Evolutionary conservation across 257 asterid genomes (phyloP), one percentile per base, ranked within the genome.

Genomic region (Jasminum sambac): DNA sequence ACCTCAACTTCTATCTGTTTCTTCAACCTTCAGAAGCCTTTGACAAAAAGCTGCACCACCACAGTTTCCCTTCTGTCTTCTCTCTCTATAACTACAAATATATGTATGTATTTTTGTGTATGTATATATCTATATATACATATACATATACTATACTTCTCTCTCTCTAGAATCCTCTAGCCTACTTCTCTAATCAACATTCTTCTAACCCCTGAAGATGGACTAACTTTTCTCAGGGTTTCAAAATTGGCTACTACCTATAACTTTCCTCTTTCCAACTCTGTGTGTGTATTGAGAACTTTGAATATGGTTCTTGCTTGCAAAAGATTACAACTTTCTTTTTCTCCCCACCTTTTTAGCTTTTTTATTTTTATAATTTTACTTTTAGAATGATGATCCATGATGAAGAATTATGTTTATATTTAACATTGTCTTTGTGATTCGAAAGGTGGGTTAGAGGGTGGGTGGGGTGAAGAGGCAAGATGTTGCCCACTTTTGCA

Each of bases 11-110:
- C 19, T 55, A 52, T 55, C 11, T 10, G 64, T 66, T 52, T 73
- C 77, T 78, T 76, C 83, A 72, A 44, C 66, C 82, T 76, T 72
- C 84, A 84, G 87, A 76, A 71, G 26, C 78, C 83, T 76, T 77
- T 68, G 50, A 76, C 80, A 79, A 80, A 55, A 91, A 91, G 93
- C 97, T 80, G 89, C 74, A 82, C 60, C 72, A 67, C 21, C 64
- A 39, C 16, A 36, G 10, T 42, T 62, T 12, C 64, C 19, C 46
- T 30, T 30, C 36, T 1, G 36, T 30, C 36, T 30, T 74, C 71
- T 68, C 74, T 72, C 46, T 66, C 21, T 66, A 64, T 8, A 73
- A 13, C 24, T 3, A 65, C 16, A 43, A 17, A 71, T 25, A 44
- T 59, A 41, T 67, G 41, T 50, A 52, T 52, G 10, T 52, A n/a